Conservation (phyloP, 2,329 filamentous ascomycete species). For the Rutstroemia sp. region DNA sequence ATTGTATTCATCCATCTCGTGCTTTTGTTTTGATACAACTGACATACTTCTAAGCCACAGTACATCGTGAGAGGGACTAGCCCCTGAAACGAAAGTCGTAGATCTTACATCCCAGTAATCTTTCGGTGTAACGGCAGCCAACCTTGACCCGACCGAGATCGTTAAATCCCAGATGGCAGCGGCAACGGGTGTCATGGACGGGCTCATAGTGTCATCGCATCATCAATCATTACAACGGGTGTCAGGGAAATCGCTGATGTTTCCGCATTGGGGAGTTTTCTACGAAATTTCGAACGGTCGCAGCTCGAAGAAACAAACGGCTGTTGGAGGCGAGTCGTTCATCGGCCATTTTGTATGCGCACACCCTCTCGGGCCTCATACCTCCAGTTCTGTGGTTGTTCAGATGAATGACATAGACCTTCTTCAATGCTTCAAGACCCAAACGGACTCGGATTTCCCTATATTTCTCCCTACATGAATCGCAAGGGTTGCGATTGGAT, state of each 20-base stretch:
- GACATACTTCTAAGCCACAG: neutral
- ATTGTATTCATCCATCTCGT: neutral
- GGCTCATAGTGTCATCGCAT: constrained; percentile 5
- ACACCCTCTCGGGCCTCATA: neutral
- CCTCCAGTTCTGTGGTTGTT: neutral
- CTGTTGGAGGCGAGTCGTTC: neutral
- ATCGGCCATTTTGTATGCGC: neutral
- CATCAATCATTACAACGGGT: constrained; percentile 1
- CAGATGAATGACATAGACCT: neutral
- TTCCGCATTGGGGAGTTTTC: constrained; percentile 1
- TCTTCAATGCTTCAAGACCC: neutral
- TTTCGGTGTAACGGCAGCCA: neutral
- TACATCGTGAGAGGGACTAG: neutral
- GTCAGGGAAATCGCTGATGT: constrained; percentile 7
- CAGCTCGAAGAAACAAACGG: neutral
- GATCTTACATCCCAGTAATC: constrained; percentile 5
- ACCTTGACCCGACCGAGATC: too few species aligned
- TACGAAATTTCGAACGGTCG: constrained; percentile 2
- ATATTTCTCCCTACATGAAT: neutral
- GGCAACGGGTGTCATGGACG: neutral
- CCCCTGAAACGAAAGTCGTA: constrained; percentile 3
- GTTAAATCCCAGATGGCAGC: constrained; percentile 5
- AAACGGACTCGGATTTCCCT: neutral
- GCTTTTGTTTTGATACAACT: neutral
- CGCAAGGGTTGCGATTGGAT: neutral